phyloP scores from a whole-genome alignment of 805 yeast species.

The Sungouiella thailandica region DNA sequence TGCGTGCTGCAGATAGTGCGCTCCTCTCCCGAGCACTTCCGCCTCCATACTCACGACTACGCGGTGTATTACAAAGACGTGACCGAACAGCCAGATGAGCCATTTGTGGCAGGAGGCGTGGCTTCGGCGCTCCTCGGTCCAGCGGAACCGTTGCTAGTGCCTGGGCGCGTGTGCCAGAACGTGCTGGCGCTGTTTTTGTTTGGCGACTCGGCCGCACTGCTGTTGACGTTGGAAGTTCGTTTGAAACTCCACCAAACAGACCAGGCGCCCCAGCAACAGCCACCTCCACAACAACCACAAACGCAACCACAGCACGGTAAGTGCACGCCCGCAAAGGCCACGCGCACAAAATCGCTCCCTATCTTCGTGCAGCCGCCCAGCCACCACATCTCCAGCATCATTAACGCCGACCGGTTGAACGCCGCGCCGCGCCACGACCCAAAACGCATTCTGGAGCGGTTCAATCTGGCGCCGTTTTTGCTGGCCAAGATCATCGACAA shows the following conservation, averaged over 20 bases:
- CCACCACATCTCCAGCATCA: slow-evolving; percentile 36
- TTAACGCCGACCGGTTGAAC: slow-evolving; percentile 37
- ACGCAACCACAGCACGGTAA: not conserved
- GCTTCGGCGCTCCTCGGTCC: slow-evolving; percentile 26
- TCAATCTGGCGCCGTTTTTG: slow-evolving; percentile 42
- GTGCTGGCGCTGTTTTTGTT: slow-evolving; percentile 41
- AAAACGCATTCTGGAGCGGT: slow-evolving; percentile 38
- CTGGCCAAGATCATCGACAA: slow-evolving; percentile 39
- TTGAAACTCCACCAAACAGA: slow-evolving; percentile 44
- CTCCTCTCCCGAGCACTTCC: slow-evolving; percentile 41
- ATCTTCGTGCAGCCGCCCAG: slow-evolving; percentile 35
- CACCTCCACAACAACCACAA: not conserved
- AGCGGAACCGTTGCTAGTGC: slow-evolving; percentile 24
- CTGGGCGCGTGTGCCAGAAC: slow-evolving; percentile 58
- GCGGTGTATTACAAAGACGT: slow-evolving; percentile 43
- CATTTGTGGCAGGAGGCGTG: slow-evolving; percentile 40
- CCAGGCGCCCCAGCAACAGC: slow-evolving; percentile 3
- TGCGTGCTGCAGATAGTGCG: slow-evolving; percentile 35
- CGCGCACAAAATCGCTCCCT: slow-evolving; percentile 41
- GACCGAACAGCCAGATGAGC: slow-evolving; percentile 46
- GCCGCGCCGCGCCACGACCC: slow-evolving; percentile 35
- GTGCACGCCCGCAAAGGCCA: slow-evolving; percentile 32
- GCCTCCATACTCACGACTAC: slow-evolving; percentile 34
- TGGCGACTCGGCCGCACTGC: slow-evolving; percentile 31
- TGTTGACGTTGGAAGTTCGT: slow-evolving; percentile 54